Evolutionary conservation across 352 stramenopile species (phyloP), one percentile per base, ranked within the genome.

Genomic region (Phytophthora hybrid): DNA sequence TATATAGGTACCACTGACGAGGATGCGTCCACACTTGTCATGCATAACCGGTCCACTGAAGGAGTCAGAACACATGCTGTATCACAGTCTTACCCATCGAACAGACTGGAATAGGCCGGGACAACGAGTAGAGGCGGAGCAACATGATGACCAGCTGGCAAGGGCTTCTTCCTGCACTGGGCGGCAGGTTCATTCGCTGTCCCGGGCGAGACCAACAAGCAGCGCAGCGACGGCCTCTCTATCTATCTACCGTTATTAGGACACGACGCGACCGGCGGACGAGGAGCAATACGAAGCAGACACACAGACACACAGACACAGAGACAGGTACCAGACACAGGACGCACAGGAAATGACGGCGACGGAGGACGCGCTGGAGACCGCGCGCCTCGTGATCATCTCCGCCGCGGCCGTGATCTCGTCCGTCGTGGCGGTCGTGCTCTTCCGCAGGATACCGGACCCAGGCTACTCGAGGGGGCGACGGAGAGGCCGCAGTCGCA

Each of bases 351-450:
- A 41, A 55, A 71, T 77, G 63, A 75, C 63, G 52, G 21, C 62
- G 19, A 78, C 63, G 21, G 66, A 77, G 34, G 56, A 81, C 31
- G 73, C 62, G 51, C 69, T 85, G 52, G 73, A 80, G 66, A 78
- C 67, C 37, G 59, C 66, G 61, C 78, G 78, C 26, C 74, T 85
- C 60, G 73, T 82, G 3, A 81, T 82, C 59, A 83, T 83, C 63
- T 77, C 73, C 32, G 73, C 72, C n/a, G 63, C 69, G 26, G 78
- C 78, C 59, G 61, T 82, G 18, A 74, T 80, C 47, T 79, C 75
- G 32, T 78, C 73, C 19, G 76, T 85, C 5, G 78, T 83, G 18
- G 78, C 73, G 2, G 78, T 81, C 16, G 34, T 83, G 44, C 67
- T 85, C 31, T 82, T 76, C 44, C 69, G 76, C 5, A 23, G 73